Base-by-base conservation (phyloP, 2,329 filamentous ascomycete species). In the Onygena corvina region DNA sequence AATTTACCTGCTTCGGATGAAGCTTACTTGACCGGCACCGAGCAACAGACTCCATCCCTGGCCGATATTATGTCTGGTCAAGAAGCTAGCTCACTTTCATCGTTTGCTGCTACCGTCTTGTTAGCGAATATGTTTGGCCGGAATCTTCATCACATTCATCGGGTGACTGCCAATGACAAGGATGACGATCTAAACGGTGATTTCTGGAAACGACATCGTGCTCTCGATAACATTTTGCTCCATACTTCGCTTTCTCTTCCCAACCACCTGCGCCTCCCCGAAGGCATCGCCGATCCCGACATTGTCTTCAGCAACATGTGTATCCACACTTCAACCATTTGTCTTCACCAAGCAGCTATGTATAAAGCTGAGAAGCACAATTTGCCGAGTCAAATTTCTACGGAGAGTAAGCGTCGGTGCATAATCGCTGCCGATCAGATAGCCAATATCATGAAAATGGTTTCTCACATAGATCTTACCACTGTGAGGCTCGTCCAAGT, bases 271-370 rank as follows among this genome's bases (percentile, higher is more conserved):
- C 86, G 90, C 57, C 71, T 96, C 27, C 88, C 92, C 0, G 69
- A 71, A 12, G 87, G 86, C 0, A 69, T 94, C 29, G 70, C 74
- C 12, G 84, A 89, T 59, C 77, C 88, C 2, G 96, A 95, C 55
- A 80, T 90, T 48, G 80, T 96, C 3, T 96, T 95, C 63, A 80
- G 85, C 50, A 96, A 96, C 60, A 94, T 98, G 87, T 88, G 86
- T 61, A 87, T 98, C 27, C 89, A 96, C 63, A 94, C 92, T 0
- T 94, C 89, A 1, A 88, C 87, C 1, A 96, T 98, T 48, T 96
- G 90, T 64, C 72, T 98, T n/a, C 92, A 98, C 61, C 92, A 98
- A 68, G 92, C 90, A 2, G 92, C 92, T 21, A 96, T 98, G 16
- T 95, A 90, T 75, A 96, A 95, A 64, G 88, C 89, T 0, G 90